These are phyloP conservation scores for Alternaria dauci DNA, from an alignment of 2,329 filamentous ascomycete species.

Conservation along the genomic window DNA sequence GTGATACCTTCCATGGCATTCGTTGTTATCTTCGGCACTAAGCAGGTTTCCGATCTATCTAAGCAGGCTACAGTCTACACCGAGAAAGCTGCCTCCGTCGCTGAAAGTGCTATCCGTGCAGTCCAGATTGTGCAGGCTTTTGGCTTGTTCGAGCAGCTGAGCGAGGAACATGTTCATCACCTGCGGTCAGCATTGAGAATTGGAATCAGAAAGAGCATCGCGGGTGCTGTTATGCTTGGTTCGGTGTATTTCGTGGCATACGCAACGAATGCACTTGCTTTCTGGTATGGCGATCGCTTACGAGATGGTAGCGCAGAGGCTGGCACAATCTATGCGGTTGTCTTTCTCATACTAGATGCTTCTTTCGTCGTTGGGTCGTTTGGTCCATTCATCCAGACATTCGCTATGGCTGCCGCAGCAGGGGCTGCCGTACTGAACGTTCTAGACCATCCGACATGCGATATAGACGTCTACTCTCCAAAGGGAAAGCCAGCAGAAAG, in stretches of 20 bases:
- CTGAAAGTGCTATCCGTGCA: slow-evolving; percentile 57
- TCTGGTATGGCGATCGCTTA: slow-evolving; percentile 53
- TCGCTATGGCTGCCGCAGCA: slow-evolving; percentile 62
- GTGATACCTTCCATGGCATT: slow-evolving; percentile 60
- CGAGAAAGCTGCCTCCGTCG: slow-evolving; percentile 55
- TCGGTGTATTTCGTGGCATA: slow-evolving; percentile 57
- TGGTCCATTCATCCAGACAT: slow-evolving; percentile 68
- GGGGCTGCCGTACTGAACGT: slow-evolving; percentile 57
- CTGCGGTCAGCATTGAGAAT: slow-evolving; percentile 46
- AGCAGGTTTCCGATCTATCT: slow-evolving; percentile 51
- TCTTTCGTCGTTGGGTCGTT: slow-evolving; percentile 70
- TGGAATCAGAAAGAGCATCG: slow-evolving; percentile 54
- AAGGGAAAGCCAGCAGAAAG: slow-evolving; percentile 31
- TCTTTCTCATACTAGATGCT: slow-evolving; percentile 70
- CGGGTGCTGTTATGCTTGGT: slow-evolving; percentile 54
- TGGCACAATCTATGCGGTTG: slow-evolving; percentile 68
- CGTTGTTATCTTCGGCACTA: slow-evolving; percentile 55
- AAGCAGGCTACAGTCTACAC: slow-evolving; percentile 50
- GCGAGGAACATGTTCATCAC: slow-evolving; percentile 48
- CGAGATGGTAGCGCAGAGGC: slow-evolving; percentile 48
- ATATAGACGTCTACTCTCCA: slow-evolving; percentile 52
- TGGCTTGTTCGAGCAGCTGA: slow-evolving; percentile 53
- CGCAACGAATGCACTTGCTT: slow-evolving; percentile 57
- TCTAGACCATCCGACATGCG: slow-evolving; percentile 51
- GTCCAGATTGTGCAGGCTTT: slow-evolving; percentile 61